Evolutionary conservation across 345 rosid species (phyloP).

Genomic region (Ceriops decandra): DNA sequence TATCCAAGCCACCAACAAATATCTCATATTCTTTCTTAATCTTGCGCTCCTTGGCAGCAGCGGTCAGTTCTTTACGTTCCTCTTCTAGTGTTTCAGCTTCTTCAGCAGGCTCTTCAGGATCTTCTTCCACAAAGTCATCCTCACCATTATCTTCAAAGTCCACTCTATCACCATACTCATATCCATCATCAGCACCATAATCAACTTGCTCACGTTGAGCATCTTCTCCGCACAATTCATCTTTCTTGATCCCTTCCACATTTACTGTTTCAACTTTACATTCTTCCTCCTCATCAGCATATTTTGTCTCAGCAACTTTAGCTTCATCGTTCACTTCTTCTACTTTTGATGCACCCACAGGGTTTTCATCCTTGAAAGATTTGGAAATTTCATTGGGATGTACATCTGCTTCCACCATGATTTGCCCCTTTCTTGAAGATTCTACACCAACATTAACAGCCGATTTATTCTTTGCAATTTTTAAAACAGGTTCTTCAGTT

Average conservation of each 20-base stretch:
- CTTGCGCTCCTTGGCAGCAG: conserved; percentile 45
- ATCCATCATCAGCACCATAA: conserved; percentile 37
- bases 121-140: conserved; percentile 42
- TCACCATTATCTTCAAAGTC: conserved; percentile 55
- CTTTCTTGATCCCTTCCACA: conserved; percentile 15
- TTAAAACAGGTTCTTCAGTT: conserved; percentile 8
- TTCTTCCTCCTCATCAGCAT: conserved; percentile 16
- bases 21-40: conserved; percentile 58
- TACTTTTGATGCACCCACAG: background rate
- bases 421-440: conserved; percentile 7
- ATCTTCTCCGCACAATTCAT: conserved; percentile 23
- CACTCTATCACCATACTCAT: conserved; percentile 52
- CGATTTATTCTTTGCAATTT: conserved; percentile 1
- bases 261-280: conserved; percentile 9
- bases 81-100: conserved; percentile 44
- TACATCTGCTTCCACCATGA: conserved; percentile 5
- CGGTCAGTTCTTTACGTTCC: conserved; percentile 44
- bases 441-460: conserved; percentile 16
- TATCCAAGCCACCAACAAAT: conserved; percentile 57
- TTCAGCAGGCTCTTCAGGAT: conserved; percentile 41
- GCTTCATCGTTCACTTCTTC: conserved; percentile 8
- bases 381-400: conserved; percentile 14
- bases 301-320: conserved; percentile 1
- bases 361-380: conserved; percentile 10
- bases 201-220: conserved; percentile 25